Evolutionary conservation across 768 basidiomycete species (phyloP).

Genomic region (Cubamyces sp.): DNA sequence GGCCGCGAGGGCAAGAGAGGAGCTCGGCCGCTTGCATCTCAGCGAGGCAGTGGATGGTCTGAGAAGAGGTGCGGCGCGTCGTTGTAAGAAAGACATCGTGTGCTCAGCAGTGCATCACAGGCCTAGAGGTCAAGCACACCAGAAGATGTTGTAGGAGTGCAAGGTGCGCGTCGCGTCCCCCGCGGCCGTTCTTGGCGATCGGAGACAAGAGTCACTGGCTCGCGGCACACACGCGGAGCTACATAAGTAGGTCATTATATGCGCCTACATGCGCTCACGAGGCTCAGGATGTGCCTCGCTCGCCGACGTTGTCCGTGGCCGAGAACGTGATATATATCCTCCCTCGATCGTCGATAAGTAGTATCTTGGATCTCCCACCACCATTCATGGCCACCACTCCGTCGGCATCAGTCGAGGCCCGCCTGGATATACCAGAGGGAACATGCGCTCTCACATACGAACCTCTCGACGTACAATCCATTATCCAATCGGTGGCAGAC

Average conservation of each 20-base stretch:
- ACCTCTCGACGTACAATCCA: slow-evolving; percentile 56
- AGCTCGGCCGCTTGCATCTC: slow-evolving; percentile 13
- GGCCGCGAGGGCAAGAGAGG: slow-evolving; percentile 30
- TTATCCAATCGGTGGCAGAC: slow-evolving; percentile 65
- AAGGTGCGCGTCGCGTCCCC: background rate
- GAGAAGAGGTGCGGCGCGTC: slow-evolving; percentile 22
- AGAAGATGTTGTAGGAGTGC: background rate
- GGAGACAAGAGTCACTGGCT: background rate
- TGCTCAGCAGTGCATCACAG: background rate
- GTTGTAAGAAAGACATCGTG: slow-evolving; percentile 21
- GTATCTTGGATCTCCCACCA: background rate
- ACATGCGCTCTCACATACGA: slow-evolving; percentile 62
- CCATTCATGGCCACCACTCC: slow-evolving; percentile 16
- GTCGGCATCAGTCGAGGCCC: slow-evolving; percentile 46
- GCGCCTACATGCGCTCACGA: background rate
- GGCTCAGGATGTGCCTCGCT: background rate
- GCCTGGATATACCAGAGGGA: slow-evolving; percentile 48
- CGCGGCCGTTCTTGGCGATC: background rate
- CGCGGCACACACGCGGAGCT: background rate
- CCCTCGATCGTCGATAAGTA: background rate
- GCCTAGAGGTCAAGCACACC: background rate
- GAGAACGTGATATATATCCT: slow-evolving; percentile 1
- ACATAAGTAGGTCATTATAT: background rate
- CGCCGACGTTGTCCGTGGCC: slow-evolving; percentile 8
- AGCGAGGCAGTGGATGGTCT: slow-evolving; percentile 8